Evolutionary conservation across 2,329 filamentous ascomycete species (phyloP).

Genomic region (Alternaria sp.): DNA sequence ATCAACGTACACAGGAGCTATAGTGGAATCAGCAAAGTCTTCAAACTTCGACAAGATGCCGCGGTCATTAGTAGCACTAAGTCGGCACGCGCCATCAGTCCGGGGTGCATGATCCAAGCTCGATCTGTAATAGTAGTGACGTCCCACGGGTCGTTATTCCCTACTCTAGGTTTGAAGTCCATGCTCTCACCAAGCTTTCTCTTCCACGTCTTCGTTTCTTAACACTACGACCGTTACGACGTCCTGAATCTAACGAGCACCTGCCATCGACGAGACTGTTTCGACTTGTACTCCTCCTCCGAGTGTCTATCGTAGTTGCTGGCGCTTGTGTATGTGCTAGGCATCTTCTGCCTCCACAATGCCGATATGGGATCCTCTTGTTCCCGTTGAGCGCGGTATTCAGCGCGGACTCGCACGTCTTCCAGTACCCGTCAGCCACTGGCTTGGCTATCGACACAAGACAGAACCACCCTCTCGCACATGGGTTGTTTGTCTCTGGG

Average conservation of each 20-base stretch:
- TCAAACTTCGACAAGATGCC: background rate
- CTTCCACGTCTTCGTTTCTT: constrained; percentile 9
- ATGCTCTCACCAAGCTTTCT: constrained; percentile 21
- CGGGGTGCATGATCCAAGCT: constrained; percentile 30
- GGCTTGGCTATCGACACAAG: constrained; percentile 61
- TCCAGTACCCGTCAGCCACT: constrained; percentile 71
- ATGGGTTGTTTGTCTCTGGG: constrained; percentile 51
- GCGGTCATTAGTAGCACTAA: constrained; percentile 5
- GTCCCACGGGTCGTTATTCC: constrained; percentile 23
- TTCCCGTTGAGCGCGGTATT: constrained; percentile 40
- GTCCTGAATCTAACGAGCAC: background rate
- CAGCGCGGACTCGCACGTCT: constrained; percentile 54
- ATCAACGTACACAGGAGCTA: background rate
- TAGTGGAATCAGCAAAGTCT: background rate
- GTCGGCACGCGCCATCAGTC: constrained; percentile 23
- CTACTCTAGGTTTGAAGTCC: constrained; percentile 14
- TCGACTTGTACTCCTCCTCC: background rate
- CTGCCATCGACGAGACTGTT: background rate
- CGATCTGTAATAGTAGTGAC: constrained; percentile 23
- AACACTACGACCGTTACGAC: background rate
- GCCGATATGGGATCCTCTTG: constrained; percentile 36
- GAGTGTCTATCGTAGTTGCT: background rate
- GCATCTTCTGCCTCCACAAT: constrained; percentile 18
- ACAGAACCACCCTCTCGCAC: constrained; percentile 36
- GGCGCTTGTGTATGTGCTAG: background rate